Percentiles rank a stretch among this genome's conserved stretches.
Evolutionary conservation across 352 stramenopile species (phyloP).

Genomic region (Pythium oligandrum): DNA sequence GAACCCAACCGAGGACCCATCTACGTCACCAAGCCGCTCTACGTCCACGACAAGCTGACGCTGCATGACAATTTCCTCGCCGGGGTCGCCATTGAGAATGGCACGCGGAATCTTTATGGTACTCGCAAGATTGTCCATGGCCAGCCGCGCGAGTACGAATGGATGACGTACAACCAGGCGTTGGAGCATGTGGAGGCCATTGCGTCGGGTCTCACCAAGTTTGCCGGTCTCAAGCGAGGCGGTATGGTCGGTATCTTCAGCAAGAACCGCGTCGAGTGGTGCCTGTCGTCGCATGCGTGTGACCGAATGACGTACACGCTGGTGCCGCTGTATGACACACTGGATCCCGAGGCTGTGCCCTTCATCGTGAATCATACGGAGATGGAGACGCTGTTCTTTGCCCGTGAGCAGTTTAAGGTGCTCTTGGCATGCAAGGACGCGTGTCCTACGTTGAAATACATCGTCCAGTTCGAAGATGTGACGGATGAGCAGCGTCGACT

Average conservation of each 20-base stretch:
- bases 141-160: slow-evolving; percentile 27
- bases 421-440: slow-evolving; percentile 27
- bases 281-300: slow-evolving; percentile 29
- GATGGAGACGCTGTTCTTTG: slow-evolving; percentile 39
- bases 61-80: slow-evolving; percentile 45
- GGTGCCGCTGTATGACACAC: slow-evolving; percentile 58
- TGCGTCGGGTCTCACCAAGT: slow-evolving; percentile 12
- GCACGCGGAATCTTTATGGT: slow-evolving; percentile 22
- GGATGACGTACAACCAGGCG: slow-evolving; percentile 34
- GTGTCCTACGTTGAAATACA: slow-evolving; percentile 29
- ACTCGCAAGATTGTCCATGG: slow-evolving; percentile 14
- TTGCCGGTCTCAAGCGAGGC: slow-evolving; percentile 21
- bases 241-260: slow-evolving; percentile 38
- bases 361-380: slow-evolving; percentile 56
- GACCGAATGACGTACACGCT: slow-evolving; percentile 44
- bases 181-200: slow-evolving; percentile 20
- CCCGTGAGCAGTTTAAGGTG: slow-evolving; percentile 30
- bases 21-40: slow-evolving; percentile 21
- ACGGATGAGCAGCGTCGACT: slow-evolving; percentile 20
- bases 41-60: slow-evolving; percentile 30
- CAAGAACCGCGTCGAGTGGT: slow-evolving; percentile 53
- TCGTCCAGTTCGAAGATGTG: slow-evolving; percentile 32
- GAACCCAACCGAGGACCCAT: slow-evolving; percentile 29
- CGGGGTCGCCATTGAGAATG: slow-evolving; percentile 19
- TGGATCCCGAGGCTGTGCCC: slow-evolving; percentile 37